Evolutionary conservation across 306 rosid genomes (phyloP).

Genomic region (Prunus armeniaca): DNA sequence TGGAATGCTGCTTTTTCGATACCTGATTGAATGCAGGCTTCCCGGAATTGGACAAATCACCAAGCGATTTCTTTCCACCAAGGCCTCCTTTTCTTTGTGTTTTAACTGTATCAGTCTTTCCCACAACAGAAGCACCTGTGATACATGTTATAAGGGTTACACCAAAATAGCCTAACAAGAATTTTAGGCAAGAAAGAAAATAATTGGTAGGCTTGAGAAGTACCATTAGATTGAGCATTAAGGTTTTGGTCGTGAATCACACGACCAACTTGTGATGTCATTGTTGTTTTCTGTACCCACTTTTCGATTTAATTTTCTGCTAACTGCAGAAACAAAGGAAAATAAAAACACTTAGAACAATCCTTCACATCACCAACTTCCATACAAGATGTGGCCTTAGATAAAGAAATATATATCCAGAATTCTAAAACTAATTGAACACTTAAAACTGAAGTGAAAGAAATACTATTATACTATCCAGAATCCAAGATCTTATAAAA

Average conservation of each 20-base stretch:
- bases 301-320: constrained; percentile 21
- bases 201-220: background rate
- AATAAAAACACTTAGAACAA: too few relatives aligned
- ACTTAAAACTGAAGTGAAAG: too few relatives aligned
- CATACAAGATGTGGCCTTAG: too few relatives aligned
- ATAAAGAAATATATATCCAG: too few relatives aligned
- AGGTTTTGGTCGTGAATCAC: constrained; percentile 47
- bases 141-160: constrained; percentile 6
- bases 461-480: too few relatives aligned
- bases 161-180: background rate
- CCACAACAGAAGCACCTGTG: constrained; percentile 43
- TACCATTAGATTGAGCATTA: constrained; percentile 41
- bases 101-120: constrained; percentile 32
- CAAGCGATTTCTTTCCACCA: constrained; percentile 66
- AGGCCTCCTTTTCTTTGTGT: constrained; percentile 43
- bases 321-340: background rate
- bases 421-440: too few relatives aligned
- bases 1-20: too few relatives aligned
- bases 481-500: too few relatives aligned
- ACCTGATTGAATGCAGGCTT: constrained; percentile 25
- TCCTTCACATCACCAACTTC: too few relatives aligned
- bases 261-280: constrained; percentile 47
- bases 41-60: constrained; percentile 52
- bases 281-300: constrained; percentile 16
- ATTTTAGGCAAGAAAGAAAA: background rate